Evolutionary conservation across 2,329 filamentous ascomycete genomes (phyloP).

Genomic region (Colletotrichum sp.): DNA sequence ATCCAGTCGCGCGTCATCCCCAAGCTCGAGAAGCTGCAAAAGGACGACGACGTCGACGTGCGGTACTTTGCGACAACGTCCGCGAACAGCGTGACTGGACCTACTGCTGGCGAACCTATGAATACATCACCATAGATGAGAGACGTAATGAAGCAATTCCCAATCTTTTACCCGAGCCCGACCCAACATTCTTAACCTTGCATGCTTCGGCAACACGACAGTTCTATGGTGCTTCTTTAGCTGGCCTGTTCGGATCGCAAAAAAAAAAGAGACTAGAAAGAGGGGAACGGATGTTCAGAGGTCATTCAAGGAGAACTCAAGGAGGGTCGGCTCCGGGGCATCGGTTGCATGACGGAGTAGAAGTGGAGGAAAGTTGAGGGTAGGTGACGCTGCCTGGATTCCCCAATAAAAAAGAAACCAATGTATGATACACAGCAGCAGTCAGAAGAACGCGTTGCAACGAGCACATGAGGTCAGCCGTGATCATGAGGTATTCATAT

Average conservation of each 20-base stretch:
- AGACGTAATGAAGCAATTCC: slow-evolving; percentile 58
- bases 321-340: not conserved
- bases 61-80: slow-evolving; percentile 97
- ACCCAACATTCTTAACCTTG: slow-evolving; percentile 1
- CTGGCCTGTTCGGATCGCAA: not conserved
- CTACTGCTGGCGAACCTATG: slow-evolving; percentile 62
- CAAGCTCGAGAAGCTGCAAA: slow-evolving; percentile 92
- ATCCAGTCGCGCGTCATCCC: slow-evolving; percentile 88
- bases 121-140: slow-evolving; percentile 68
- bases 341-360: not conserved
- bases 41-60: slow-evolving; percentile 97
- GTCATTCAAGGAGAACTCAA: not conserved
- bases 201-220: slow-evolving; percentile 10
- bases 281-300: not conserved
- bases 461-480: not conserved
- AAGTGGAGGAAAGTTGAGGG: not conserved
- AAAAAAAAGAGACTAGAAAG: not conserved
- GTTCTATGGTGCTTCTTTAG: slow-evolving; percentile 1
- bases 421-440: slow-evolving; percentile 21
- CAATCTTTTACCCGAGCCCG: slow-evolving; percentile 38
- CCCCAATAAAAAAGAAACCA: not conserved
- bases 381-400: slow-evolving; percentile 1
- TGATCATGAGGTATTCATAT: not conserved
- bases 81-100: slow-evolving; percentile 62
- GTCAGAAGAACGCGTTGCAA: slow-evolving; percentile 5